Evolutionary conservation across 306 rosid species (phyloP).

Genomic region (Datisca glomerata): DNA sequence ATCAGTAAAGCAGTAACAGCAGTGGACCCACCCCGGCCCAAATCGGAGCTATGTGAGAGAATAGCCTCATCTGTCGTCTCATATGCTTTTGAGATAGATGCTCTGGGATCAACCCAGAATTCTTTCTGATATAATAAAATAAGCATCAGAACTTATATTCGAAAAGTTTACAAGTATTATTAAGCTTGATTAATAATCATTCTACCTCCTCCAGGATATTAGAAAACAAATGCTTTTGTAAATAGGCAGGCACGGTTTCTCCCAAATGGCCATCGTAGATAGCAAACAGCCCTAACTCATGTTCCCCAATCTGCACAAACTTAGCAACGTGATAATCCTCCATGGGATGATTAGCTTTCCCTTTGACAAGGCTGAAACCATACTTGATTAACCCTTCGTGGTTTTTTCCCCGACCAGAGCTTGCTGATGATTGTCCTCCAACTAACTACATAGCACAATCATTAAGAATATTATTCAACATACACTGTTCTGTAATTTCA

Average conservation of each 20-base stretch:
- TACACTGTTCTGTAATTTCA: neutral
- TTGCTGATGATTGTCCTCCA: slow-evolving; percentile 46
- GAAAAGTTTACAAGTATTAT: neutral
- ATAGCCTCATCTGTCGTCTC: slow-evolving; percentile 84
- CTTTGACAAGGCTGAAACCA: slow-evolving; percentile 78
- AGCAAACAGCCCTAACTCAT: slow-evolving; percentile 85
- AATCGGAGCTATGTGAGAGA: slow-evolving; percentile 77
- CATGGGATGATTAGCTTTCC: slow-evolving; percentile 97
- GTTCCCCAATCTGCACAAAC: slow-evolving; percentile 45
- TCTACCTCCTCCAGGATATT: slow-evolving; percentile 79
- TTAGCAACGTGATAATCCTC: slow-evolving; percentile 97
- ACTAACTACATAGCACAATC: slow-evolving; percentile 33
- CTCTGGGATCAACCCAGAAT: slow-evolving; percentile 68
- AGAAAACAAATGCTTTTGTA: slow-evolving; percentile 70
- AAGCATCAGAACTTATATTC: neutral
- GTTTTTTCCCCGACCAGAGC: slow-evolving; percentile 74
- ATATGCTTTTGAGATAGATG: slow-evolving; percentile 75
- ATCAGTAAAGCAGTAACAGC: slow-evolving; percentile 93
- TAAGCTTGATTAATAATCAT: neutral
- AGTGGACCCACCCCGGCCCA: slow-evolving; percentile 94
- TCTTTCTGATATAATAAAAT: slow-evolving; percentile 43
- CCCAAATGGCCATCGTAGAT: slow-evolving; percentile 92
- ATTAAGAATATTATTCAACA: no score
- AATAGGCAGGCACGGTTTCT: slow-evolving; percentile 73
- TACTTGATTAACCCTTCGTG: slow-evolving; percentile 60